Conservation (phyloP, 2,329 filamentous ascomycete species). For the Aspergillus melleus region DNA sequence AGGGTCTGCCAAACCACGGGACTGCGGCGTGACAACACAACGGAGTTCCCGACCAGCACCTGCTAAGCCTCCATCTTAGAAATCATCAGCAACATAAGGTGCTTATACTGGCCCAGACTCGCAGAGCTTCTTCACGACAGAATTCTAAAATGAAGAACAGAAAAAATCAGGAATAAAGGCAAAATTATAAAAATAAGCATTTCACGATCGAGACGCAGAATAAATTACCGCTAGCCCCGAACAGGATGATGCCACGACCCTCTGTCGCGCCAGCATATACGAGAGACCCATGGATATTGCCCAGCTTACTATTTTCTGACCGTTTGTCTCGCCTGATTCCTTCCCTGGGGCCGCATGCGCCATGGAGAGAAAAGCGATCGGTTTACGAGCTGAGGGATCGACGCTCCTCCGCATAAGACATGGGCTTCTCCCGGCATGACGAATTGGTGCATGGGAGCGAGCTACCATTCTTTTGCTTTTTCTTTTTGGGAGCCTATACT, state of each 20-base stretch:
- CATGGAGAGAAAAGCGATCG: not conserved
- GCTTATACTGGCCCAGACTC: not conserved
- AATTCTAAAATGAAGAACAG: not conserved
- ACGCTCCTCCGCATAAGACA: not conserved
- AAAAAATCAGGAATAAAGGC: no score
- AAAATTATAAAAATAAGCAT: not conserved
- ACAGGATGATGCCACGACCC: not conserved
- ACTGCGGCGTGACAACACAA: not conserved
- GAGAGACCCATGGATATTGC: not conserved
- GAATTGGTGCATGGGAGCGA: not conserved
- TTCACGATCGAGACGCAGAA: not conserved
- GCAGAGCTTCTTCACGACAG: not conserved
- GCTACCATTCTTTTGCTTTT: not conserved
- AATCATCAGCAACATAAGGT: not conserved
- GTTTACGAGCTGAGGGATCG: not conserved
- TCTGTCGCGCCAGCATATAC: not conserved
- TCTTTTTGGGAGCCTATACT: not conserved
- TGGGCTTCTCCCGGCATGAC: not conserved
- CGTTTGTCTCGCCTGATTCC: not conserved
- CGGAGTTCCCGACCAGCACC: not conserved
- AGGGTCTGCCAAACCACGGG: not conserved
- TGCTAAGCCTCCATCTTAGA: not conserved
- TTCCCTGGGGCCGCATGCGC: not conserved
- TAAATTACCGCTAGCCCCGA: not conserved
- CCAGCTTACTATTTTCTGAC: not conserved